Evolutionary conservation across 257 asterid species (phyloP).

Genomic region (Fraxinus cuspidata): DNA sequence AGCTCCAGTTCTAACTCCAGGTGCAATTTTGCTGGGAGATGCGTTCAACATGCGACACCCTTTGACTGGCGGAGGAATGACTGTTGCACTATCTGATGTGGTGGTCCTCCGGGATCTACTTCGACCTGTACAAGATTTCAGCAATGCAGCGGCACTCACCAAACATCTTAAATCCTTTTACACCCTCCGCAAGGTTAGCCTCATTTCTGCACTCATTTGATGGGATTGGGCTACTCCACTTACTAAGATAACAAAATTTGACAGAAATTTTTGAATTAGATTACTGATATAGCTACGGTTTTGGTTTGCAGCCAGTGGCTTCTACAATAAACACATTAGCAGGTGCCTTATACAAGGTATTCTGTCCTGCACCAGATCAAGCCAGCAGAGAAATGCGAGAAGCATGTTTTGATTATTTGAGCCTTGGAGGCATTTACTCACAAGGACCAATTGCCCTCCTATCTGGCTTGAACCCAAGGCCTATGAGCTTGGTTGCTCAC

Average conservation of each 20-base stretch:
- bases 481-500: conserved; percentile 54
- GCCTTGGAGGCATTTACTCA: conserved; percentile 47
- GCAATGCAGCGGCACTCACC: conserved; percentile 39
- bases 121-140: conserved; percentile 36
- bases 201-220: background rate
- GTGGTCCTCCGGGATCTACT: conserved; percentile 52
- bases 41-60: conserved; percentile 67
- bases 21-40: conserved; percentile 55
- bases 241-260: too few relatives aligned
- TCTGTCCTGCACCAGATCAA: conserved; percentile 48
- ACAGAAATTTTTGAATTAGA: background rate
- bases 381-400: conserved; percentile 58
- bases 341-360: conserved; percentile 52
- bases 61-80: conserved; percentile 60
- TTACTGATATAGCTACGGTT: background rate
- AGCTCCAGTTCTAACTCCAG: conserved; percentile 51
- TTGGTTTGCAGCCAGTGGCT: conserved; percentile 48
- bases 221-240: background rate
- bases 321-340: conserved; percentile 53
- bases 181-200: conserved; percentile 45
- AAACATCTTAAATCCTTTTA: conserved; percentile 44
- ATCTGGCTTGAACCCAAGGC: conserved; percentile 55
- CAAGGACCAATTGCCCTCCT: conserved; percentile 49
- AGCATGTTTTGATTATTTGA: conserved; percentile 51
- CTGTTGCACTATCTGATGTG: conserved; percentile 54